Evolutionary conservation across 352 stramenopile species (phyloP).

Genomic region (Globisporangium nodosum): DNA sequence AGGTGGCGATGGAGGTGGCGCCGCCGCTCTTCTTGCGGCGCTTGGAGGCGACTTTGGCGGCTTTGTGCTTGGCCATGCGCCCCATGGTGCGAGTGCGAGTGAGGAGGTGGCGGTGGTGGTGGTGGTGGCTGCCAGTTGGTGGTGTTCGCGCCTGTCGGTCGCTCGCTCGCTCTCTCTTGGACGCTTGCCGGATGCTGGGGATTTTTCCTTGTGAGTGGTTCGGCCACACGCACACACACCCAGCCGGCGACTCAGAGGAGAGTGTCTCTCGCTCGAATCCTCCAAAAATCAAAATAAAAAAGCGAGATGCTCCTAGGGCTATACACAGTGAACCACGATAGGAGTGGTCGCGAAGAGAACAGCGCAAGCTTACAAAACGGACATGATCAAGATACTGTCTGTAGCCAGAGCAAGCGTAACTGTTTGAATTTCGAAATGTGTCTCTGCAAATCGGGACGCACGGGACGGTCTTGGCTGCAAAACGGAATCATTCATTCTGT

Average conservation of each 20-base stretch:
- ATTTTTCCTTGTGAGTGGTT: slow-evolving; percentile 1
- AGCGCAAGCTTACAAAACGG: too few species aligned
- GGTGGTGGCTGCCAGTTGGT: not conserved
- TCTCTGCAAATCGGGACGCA: too few species aligned
- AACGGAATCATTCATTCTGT: too few species aligned
- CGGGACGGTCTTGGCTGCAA: too few species aligned
- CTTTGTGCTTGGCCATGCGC: slow-evolving; percentile 17
- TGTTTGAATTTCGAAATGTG: too few species aligned
- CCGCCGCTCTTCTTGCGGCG: slow-evolving; percentile 6
- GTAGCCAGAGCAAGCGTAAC: too few species aligned
- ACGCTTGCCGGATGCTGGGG: not conserved
- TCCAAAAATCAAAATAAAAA: not conserved
- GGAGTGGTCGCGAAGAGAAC: too few species aligned
- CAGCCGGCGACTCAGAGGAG: not conserved
- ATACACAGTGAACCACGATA: too few species aligned
- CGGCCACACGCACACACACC: slow-evolving; percentile 1
- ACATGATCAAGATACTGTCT: too few species aligned
- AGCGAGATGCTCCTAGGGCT: too few species aligned
- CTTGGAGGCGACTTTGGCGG: slow-evolving; percentile 14
- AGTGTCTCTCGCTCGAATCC: too few species aligned
- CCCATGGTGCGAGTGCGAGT: slow-evolving; percentile 4
- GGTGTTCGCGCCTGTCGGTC: not conserved
- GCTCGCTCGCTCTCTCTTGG: not conserved
- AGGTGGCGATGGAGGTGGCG: slow-evolving; percentile 1
- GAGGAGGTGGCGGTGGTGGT: not conserved